A percentile compares a stretch with the other conserved stretches of the same genome.
These are phyloP conservation scores for Boletus subparvulus DNA, from an alignment of 768 basidiomycete species.

Conservation along the genomic window DNA sequence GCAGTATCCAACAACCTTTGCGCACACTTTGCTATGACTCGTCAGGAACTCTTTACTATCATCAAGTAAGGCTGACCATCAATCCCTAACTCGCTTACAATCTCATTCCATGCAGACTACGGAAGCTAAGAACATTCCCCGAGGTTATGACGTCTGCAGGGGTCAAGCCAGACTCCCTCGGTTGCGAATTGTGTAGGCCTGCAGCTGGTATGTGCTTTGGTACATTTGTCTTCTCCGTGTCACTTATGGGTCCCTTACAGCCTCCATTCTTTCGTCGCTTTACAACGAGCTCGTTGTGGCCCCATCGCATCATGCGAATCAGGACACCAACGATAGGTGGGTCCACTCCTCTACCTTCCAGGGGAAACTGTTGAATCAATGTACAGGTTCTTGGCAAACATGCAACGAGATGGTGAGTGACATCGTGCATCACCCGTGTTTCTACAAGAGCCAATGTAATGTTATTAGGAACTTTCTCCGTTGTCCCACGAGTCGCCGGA, in stretches of 20 bases:
- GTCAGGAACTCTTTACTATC: slow-evolving; percentile 66
- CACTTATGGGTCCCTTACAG: slow-evolving; percentile 10
- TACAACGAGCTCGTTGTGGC: slow-evolving; percentile 68
- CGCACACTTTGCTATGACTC: slow-evolving; percentile 60
- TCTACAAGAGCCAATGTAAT: neutral
- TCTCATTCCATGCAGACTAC: slow-evolving; percentile 39
- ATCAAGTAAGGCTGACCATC: slow-evolving; percentile 38
- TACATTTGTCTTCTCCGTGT: neutral
- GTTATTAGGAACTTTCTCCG: slow-evolving; percentile 55
- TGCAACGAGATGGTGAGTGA: slow-evolving; percentile 57
- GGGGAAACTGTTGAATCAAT: neutral
- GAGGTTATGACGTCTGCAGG: slow-evolving; percentile 55
- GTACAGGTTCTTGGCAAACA: slow-evolving; percentile 61
- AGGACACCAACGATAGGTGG: slow-evolving; percentile 64
- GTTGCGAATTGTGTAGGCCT: slow-evolving; percentile 77
- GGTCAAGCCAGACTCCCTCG: slow-evolving; percentile 46
- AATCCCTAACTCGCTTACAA: neutral
- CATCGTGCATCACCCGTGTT: neutral
- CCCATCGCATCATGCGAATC: slow-evolving; percentile 62
- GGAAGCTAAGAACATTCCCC: slow-evolving; percentile 54
- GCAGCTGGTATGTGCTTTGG: slow-evolving; percentile 44
- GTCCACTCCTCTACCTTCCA: neutral
- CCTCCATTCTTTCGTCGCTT: slow-evolving; percentile 44
- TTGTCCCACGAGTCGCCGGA: slow-evolving; percentile 68
- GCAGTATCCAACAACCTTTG: slow-evolving; percentile 60